Conservation (phyloP, 768 basidiomycete species). For the Mycena vitilis region DNA sequence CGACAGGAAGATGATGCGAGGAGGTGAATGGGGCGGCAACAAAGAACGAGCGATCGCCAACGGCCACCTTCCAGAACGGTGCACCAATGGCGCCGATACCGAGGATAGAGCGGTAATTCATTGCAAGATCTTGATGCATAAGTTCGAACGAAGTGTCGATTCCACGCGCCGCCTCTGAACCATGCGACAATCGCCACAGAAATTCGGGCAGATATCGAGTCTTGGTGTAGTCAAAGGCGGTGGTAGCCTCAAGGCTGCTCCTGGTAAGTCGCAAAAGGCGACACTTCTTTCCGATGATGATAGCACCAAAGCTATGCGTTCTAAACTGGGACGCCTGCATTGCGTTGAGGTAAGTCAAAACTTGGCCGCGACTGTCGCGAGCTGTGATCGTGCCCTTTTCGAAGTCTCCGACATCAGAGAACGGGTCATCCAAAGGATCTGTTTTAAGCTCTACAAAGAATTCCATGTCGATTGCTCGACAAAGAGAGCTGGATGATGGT, state of each 20-base stretch:
- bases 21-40: constrained; percentile 26
- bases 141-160: constrained; percentile 25
- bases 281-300: constrained; percentile 24
- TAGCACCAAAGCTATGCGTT: constrained; percentile 28
- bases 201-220: constrained; percentile 5
- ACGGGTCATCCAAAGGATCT: constrained; percentile 17
- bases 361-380: constrained; percentile 18
- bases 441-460: constrained; percentile 30
- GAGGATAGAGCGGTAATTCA: neutral
- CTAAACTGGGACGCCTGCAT: constrained; percentile 30
- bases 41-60: constrained; percentile 20
- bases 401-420: constrained; percentile 1
- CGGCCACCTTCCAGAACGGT: constrained; percentile 28
- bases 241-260: constrained; percentile 11
- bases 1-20: constrained; percentile 30
- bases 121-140: neutral
- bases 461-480: constrained; percentile 30
- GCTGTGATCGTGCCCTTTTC: constrained; percentile 14
- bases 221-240: constrained; percentile 11
- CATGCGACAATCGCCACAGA: constrained; percentile 33
- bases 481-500: neutral
- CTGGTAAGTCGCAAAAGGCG: constrained; percentile 23
- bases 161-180: constrained; percentile 23
- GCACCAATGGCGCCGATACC: constrained; percentile 4
- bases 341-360: constrained; percentile 32